Evolutionary conservation across 2,329 filamentous ascomycete genomes (phyloP), one percentile per base, ranked within the genome.

Genomic region (Cryoendolithus antarcticus): DNA sequence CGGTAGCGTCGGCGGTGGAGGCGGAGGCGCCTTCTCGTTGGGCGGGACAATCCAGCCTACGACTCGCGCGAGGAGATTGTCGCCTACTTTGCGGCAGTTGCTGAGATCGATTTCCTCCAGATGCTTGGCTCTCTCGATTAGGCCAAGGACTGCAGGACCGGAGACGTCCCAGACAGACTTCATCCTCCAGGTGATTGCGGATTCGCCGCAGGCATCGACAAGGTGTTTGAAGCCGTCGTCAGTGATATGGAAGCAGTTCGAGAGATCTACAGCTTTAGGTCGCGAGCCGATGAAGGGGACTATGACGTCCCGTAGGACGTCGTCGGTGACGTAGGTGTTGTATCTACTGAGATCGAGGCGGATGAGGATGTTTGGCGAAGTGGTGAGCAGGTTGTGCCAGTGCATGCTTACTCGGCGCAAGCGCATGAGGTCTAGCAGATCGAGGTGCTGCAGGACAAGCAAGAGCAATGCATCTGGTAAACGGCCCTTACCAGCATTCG

Each of bases 81-180:
- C 91, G 42, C 86, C 86, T 2, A 96, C 91, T 63, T 96, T 98
- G 44, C 91, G 77, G 59, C 91, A 98, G 59, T 98, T 98, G 63
- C 86, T 94, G 62, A 93, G 79, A 60, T 98, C 91, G 11, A 98
- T 78, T 56, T 95, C 86, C 58, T 93, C 82, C 2, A 98, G 68
- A 1, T 71, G 74, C 51, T 86, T 91, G n/a, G 88, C 85, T 47
- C 81, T 81, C 52, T 91, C 88, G 45, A 88, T 83, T 81, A 98
- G 94, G 45, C 95, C 86, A 2, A 96, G 71, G 29, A 98, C 93
- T 39, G 93, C 86, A 45, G 83, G 85, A 1, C 88, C 89, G 0
- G 86, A 93, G 10, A 98, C 91, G 54, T 98, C 91, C 91, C 91
- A 98, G 0, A 96, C 89, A 33, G 83, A 93, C 54, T 89, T 91